A percentile compares a stretch with the other conserved stretches of the same genome.
Conservation (phyloP, 2,329 filamentous ascomycete genomes). For the Aspergillus uvarum region DNA sequence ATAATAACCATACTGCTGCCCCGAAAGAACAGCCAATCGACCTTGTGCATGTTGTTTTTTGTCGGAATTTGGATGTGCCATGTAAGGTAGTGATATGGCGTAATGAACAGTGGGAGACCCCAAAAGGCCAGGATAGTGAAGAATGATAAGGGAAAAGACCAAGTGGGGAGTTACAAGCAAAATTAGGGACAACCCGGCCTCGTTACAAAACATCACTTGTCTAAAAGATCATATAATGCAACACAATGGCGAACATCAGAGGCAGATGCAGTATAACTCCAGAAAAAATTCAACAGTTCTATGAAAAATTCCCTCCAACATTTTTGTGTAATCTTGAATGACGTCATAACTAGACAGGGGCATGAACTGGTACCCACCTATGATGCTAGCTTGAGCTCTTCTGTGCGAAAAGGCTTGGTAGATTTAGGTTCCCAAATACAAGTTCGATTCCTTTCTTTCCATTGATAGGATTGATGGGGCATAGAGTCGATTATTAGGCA, state of each 20-base stretch:
- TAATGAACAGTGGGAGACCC: background rate
- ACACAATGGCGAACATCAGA: conserved; percentile 10
- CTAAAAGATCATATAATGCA: conserved; percentile 17
- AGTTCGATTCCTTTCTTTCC: background rate
- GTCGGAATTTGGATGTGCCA: background rate
- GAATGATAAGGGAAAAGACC: background rate
- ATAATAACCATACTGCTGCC: background rate
- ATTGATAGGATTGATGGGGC: no score
- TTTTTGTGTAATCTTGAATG: conserved; percentile 16
- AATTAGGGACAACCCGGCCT: background rate
- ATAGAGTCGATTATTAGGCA: background rate
- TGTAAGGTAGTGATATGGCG: no score
- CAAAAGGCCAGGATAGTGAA: background rate
- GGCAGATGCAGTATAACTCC: conserved; percentile 11
- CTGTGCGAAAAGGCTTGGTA: background rate
- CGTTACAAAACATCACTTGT: background rate
- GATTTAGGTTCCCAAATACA: background rate
- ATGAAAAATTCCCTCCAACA: conserved; percentile 22
- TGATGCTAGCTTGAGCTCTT: conserved; percentile 15
- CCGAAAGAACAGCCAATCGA: no score
- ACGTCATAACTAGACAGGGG: conserved; percentile 9
- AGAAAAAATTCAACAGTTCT: conserved; percentile 22
- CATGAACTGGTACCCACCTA: conserved; percentile 16
- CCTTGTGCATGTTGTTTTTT: background rate
- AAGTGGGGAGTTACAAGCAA: background rate